Evolutionary conservation across 2,329 filamentous ascomycete genomes (phyloP).

Genomic region (Scleromitrula shiraiana): DNA sequence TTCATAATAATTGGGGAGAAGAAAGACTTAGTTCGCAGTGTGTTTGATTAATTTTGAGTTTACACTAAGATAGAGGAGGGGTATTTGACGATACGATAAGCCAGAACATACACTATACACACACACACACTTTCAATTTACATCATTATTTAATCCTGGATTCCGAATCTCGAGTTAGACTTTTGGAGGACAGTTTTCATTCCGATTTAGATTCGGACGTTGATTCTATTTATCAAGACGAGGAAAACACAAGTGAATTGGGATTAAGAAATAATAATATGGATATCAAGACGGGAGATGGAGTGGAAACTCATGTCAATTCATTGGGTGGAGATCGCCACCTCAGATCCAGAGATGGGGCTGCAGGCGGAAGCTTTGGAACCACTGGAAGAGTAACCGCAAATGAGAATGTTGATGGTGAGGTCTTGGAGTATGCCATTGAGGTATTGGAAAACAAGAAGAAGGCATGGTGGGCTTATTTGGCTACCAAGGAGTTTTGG

Average conservation of each 20-base stretch:
- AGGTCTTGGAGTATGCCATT: conserved; percentile 35
- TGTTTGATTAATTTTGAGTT: background rate
- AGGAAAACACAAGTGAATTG: background rate
- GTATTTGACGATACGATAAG: background rate
- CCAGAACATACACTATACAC: too few species aligned
- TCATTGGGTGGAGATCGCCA: conserved; percentile 11
- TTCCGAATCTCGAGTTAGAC: conserved; percentile 10
- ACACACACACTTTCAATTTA: background rate
- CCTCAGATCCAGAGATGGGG: conserved; percentile 21
- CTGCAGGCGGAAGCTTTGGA: conserved; percentile 13
- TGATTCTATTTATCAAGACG: conserved; percentile 2
- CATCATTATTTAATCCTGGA: conserved; percentile 4
- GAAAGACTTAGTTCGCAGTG: conserved; percentile 27
- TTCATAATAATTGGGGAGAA: conserved; percentile 14
- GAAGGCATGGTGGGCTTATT: conserved; percentile 61
- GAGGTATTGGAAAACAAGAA: conserved; percentile 46
- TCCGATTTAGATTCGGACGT: conserved; percentile 12
- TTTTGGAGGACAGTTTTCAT: conserved; percentile 26
- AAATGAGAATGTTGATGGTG: conserved; percentile 15
- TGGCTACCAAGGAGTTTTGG: conserved; percentile 83
- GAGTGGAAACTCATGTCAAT: conserved; percentile 15
- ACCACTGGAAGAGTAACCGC: conserved; percentile 7
- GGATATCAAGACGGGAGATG: background rate
- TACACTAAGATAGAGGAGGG: background rate
- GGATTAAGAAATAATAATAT: conserved; percentile 10